phyloP scores from a whole-genome alignment of 768 basidiomycete species.

The Coprinopsis cinerea region DNA sequence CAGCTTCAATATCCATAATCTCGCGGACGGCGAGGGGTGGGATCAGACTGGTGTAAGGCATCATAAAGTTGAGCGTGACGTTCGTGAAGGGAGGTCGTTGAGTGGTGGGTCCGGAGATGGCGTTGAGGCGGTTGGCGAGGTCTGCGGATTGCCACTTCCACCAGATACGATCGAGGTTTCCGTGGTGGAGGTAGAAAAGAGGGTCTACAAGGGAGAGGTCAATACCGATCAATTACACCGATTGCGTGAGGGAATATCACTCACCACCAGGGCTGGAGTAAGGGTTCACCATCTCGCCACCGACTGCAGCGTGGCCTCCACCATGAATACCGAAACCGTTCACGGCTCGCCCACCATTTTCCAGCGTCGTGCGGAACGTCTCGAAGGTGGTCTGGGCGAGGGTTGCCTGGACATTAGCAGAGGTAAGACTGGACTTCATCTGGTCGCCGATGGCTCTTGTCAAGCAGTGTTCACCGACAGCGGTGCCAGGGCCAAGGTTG shows the following conservation, averaged over 20 bases:
- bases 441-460: not conserved
- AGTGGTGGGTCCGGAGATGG: conserved; percentile 6
- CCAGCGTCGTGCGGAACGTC: not conserved
- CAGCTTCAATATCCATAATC: conserved; percentile 3
- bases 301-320: not conserved
- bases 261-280: conserved; percentile 1
- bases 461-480: conserved; percentile 4
- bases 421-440: not conserved
- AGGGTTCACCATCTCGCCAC: conserved; percentile 3
- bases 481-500: not conserved
- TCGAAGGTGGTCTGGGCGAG: not conserved
- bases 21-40: not conserved
- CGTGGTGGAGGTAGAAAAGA: conserved; percentile 10
- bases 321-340: conserved; percentile 5
- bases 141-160: conserved; percentile 7
- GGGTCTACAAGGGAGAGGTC: not conserved
- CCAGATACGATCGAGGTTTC: conserved; percentile 9
- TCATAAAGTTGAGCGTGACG: conserved; percentile 3
- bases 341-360: not conserved
- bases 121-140: not conserved
- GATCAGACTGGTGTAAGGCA: conserved; percentile 1
- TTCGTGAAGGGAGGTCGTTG: not conserved
- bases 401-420: not conserved
- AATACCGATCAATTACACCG: not conserved
- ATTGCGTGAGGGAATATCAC: not conserved